Percentiles rank a stretch among this genome's conserved stretches.
phyloP scores from a whole-genome alignment of 1,284 basidiomycete genomes.

The Puccinia novopanici region DNA sequence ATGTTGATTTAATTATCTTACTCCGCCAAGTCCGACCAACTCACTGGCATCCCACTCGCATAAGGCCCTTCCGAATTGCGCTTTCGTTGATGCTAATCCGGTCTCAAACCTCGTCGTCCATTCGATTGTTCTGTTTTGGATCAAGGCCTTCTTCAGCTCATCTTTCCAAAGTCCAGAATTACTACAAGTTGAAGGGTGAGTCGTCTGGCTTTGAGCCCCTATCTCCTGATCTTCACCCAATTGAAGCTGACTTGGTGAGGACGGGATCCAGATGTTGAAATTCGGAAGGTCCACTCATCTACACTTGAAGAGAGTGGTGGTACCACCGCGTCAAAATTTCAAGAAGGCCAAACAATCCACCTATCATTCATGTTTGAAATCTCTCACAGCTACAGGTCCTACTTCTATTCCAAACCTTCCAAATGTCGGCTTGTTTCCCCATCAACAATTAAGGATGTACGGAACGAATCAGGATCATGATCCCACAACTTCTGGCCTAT shows the following conservation, averaged over 20 bases:
- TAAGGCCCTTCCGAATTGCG: background rate
- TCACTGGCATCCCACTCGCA: too few relatives aligned
- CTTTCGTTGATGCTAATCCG: conserved; percentile 18
- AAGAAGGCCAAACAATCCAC: background rate
- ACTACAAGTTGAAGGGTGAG: background rate
- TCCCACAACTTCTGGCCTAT: background rate
- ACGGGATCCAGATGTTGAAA: background rate
- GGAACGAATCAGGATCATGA: conserved; percentile 2
- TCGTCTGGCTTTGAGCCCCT: background rate
- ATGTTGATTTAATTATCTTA: background rate
- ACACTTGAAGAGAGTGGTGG: background rate
- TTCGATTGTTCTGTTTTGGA: background rate
- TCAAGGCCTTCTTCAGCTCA: too few relatives aligned
- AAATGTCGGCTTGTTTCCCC: background rate
- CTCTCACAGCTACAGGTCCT: background rate
- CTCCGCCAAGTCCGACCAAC: background rate
- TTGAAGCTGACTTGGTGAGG: background rate
- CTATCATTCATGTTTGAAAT: conserved; percentile 5
- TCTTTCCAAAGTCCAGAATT: background rate
- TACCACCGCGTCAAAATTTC: background rate
- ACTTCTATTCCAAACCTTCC: background rate
- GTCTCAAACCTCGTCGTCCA: background rate
- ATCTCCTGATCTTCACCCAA: background rate
- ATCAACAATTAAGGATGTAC: conserved; percentile 13
- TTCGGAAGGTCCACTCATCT: conserved; percentile 15